Evolutionary conservation across 495 filamentous ascomycete genomes (phyloP).

Genomic region (Aspergillus diversus): DNA sequence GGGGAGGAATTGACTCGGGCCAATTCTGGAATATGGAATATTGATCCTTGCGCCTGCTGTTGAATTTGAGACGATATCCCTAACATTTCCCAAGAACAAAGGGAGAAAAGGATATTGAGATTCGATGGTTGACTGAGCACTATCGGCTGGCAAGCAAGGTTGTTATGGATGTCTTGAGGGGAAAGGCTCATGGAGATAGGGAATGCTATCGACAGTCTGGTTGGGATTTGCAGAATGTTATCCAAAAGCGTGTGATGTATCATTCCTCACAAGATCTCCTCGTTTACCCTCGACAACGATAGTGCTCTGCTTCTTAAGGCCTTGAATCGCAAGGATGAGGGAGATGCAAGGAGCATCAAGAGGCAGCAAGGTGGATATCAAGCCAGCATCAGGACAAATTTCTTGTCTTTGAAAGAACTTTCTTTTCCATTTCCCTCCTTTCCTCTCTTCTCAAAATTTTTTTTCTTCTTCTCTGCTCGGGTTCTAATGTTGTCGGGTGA

Average conservation of each 20-base stretch:
- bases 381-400: neutral
- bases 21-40: neutral
- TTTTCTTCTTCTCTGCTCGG: neutral
- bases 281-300: neutral
- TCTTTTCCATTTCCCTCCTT: too few relatives aligned
- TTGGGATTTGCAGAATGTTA: slow-evolving; percentile 7
- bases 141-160: slow-evolving; percentile 2
- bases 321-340: neutral
- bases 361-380: slow-evolving; percentile 11
- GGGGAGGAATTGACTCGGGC: neutral
- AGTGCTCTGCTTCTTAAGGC: neutral
- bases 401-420: too few relatives aligned
- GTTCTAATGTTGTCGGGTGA: slow-evolving; percentile 19
- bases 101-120: neutral
- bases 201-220: neutral
- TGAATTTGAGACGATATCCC: neutral
- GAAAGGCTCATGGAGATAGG: neutral
- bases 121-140: neutral
- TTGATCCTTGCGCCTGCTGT: neutral
- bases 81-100: neutral
- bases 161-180: neutral
- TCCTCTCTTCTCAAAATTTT: neutral
- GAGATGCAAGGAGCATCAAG: slow-evolving; percentile 19
- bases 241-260: slow-evolving; percentile 7
- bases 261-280: slow-evolving; percentile 1